Base-by-base conservation (phyloP, 805 yeast genomes). In the Saccharomycopsis synnaedendra region DNA sequence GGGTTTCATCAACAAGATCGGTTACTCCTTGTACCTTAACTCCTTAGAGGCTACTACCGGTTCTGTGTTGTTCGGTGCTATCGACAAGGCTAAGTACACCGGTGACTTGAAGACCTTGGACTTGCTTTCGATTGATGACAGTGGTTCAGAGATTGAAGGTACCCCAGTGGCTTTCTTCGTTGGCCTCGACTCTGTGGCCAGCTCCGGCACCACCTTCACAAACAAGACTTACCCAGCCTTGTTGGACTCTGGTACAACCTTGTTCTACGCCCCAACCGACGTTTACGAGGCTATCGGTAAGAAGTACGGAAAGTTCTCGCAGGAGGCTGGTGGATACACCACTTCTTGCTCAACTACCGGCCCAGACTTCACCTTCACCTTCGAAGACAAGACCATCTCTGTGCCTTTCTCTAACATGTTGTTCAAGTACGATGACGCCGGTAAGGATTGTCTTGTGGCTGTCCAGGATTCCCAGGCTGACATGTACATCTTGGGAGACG, bases 401-500 rank as follows among this genome's bases (percentile, higher is more conserved):
- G 76, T 74, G 5, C 82, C 85, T 32, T 58, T 75, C 31, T 39
- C 54, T 4, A 58, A 64, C 53, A 61, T 64, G 50, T 52, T 67
- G 33, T 53, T 63, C 36, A 53, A 49, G 34, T 38, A 31, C 31
- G 39, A 36, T 19, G 37, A 32, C 34, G 29, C 53, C 19, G 43
- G 44, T 58, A 8, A 54, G 61, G 4, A 56, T 54, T 78, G 82
- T 64, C 70, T 68, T 5, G 56, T 76, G 41, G 78, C 75, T 9
- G 53, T 75, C 5, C 53, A 63, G 35, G 53, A 60, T 3, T 55
- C 66, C 5, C 64, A 63, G 33, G 64, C 61, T 47, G 64, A 64
- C 32, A 52, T 61, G 4, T 61, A 67, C 49, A 68, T 71, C 6
- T 59, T 76, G 19, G 85, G 84, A 45, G 81, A 76, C 57, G 63